Percentiles rank a stretch among this genome's conserved stretches.
These are phyloP conservation scores for Cladophialophora chaetospira DNA, from an alignment of 2,329 filamentous ascomycete genomes.

Conservation along the genomic window DNA sequence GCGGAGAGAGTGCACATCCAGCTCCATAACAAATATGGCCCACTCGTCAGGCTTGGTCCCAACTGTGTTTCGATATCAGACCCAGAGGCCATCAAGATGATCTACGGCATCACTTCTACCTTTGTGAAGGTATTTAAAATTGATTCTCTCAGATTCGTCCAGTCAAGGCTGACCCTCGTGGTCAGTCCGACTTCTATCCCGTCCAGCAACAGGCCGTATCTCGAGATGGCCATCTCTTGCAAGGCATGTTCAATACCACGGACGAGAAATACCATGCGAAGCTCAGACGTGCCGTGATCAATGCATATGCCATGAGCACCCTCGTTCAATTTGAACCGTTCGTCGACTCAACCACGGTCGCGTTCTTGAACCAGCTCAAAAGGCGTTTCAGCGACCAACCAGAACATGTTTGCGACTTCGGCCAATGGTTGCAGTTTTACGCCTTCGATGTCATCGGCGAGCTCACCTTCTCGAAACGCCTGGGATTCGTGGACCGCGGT, in stretches of 20 bases:
- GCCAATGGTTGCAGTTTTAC: constrained; percentile 25
- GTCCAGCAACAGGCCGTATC: neutral
- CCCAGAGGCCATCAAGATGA: constrained; percentile 69
- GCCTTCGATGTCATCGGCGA: constrained; percentile 18
- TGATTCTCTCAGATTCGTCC: constrained; percentile 23
- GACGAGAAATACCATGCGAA: constrained; percentile 74
- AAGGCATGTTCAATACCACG: constrained; percentile 63
- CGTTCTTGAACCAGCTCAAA: constrained; percentile 67
- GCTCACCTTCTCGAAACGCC: constrained; percentile 10
- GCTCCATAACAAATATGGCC: constrained; percentile 70
- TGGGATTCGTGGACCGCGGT: constrained; percentile 13
- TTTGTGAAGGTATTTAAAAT: constrained; percentile 66
- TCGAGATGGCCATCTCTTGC: neutral
- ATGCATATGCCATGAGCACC: constrained; percentile 55
- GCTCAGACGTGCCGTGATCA: constrained; percentile 72
- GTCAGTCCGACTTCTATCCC: constrained; percentile 44
- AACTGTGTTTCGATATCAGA: constrained; percentile 73
- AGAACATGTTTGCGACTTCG: constrained; percentile 34
- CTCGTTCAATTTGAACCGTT: constrained; percentile 61
- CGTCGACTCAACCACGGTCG: constrained; percentile 70
- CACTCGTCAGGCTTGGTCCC: constrained; percentile 71
- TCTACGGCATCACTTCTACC: constrained; percentile 81
- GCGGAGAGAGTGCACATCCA: no score
- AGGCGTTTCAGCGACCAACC: constrained; percentile 45
- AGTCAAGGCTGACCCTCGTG: no score